Conservation (phyloP, 1,284 basidiomycete species). For the Porogramme epimiltina region DNA sequence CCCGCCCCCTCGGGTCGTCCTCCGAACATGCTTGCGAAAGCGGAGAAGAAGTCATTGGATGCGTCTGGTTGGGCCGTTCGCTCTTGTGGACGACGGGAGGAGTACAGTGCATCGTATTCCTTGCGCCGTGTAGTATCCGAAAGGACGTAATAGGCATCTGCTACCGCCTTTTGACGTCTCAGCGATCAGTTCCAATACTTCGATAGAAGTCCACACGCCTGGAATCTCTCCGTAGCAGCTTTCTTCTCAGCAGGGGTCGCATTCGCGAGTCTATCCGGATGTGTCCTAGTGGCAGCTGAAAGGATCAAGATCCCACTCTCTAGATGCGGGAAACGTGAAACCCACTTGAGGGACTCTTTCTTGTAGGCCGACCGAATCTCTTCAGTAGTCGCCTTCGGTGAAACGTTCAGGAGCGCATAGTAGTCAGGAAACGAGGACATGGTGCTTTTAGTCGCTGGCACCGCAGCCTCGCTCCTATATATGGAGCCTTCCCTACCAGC, state of each 20-base stretch:
- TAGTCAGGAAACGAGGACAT: conserved; percentile 78
- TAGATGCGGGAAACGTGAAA: background rate
- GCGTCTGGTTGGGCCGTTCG: conserved; percentile 64
- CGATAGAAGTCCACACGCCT: conserved; percentile 43
- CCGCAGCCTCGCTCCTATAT: background rate
- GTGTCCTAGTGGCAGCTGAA: conserved; percentile 56
- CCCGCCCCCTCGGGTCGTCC: conserved; percentile 34
- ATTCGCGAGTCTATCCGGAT: conserved; percentile 87
- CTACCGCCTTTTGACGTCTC: conserved; percentile 62
- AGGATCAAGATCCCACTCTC: conserved; percentile 9
- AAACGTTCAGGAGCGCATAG: conserved; percentile 64
- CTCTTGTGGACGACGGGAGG: conserved; percentile 48
- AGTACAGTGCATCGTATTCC: conserved; percentile 83
- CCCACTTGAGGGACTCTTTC: conserved; percentile 69
- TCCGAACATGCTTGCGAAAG: conserved; percentile 72
- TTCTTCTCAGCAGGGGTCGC: conserved; percentile 73
- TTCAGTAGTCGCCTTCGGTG: conserved; percentile 63
- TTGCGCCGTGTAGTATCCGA: conserved; percentile 77
- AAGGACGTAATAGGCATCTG: conserved; percentile 96
- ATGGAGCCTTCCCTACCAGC: conserved; percentile 6
- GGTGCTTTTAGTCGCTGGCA: conserved; percentile 11
- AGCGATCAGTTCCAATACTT: too few relatives aligned
- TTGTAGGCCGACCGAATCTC: conserved; percentile 85
- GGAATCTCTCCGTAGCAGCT: conserved; percentile 81
- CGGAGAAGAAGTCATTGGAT: conserved; percentile 76